These are phyloP conservation scores for Flaveria ramosissima DNA, from an alignment of 129 eudicot genomes.

Conservation along the genomic window DNA sequence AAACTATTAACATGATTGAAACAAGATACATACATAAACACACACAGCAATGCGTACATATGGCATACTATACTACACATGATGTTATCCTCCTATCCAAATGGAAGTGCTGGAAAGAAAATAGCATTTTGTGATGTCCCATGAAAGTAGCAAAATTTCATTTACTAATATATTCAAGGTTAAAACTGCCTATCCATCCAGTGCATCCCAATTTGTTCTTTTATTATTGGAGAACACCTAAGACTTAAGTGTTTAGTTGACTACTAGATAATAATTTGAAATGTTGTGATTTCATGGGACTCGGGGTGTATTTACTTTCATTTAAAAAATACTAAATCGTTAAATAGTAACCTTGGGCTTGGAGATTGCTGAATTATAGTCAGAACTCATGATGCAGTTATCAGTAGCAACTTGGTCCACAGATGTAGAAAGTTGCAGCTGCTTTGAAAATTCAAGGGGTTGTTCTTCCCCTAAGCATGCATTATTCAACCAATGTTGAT, in stretches of 20 bases:
- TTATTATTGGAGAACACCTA: not conserved
- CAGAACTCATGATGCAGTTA: constrained; percentile 6
- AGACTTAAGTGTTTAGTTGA: not conserved
- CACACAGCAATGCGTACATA: no score
- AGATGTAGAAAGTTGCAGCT: constrained; percentile 20
- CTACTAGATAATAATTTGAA: not conserved
- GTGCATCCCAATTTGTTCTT: not conserved
- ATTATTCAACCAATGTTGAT: constrained; percentile 13
- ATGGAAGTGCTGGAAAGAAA: not conserved
- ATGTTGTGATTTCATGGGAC: not conserved
- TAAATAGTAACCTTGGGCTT: constrained; percentile 44
- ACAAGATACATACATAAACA: not conserved
- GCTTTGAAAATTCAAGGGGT: constrained; percentile 14
- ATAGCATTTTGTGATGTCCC: not conserved
- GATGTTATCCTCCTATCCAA: not conserved
- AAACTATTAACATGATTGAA: constrained; percentile 6
- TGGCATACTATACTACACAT: not conserved
- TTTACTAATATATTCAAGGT: not conserved
- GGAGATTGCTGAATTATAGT: constrained; percentile 26
- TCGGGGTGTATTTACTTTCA: not conserved
- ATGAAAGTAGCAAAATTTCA: not conserved
- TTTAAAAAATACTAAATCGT: not conserved
- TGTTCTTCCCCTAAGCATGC: constrained; percentile 22
- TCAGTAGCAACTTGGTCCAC: constrained; percentile 30
- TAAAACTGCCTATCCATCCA: not conserved